Conservation (phyloP, 257 asterid species). For the Ophiorrhiza pumila region DNA sequence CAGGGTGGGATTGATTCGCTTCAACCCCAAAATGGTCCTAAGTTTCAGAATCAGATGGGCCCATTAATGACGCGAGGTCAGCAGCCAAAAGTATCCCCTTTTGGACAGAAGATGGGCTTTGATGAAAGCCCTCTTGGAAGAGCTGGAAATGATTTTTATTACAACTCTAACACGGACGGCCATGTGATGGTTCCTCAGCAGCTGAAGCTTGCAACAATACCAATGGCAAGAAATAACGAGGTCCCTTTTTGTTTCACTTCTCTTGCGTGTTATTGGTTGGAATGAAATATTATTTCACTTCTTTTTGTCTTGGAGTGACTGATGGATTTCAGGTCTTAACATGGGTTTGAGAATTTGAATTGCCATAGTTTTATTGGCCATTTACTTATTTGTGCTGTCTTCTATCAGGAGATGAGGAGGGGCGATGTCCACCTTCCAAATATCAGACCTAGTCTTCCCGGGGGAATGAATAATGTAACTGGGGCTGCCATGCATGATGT, state of each 20-base stretch:
- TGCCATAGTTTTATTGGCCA: background rate
- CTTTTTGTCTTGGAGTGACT: background rate
- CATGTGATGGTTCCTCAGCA: conserved; percentile 45
- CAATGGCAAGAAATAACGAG: conserved; percentile 67
- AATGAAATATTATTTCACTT: background rate
- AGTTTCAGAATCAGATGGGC: conserved; percentile 61
- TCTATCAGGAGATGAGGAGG: conserved; percentile 63
- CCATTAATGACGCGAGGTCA: conserved; percentile 56
- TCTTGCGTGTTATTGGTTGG: background rate
- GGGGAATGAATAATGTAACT: conserved; percentile 43
- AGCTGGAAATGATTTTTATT: conserved; percentile 55
- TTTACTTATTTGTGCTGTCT: conserved; percentile 16
- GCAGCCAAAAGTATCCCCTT: conserved; percentile 49
- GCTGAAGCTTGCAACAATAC: conserved; percentile 87
- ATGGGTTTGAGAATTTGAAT: background rate
- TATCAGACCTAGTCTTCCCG: conserved; percentile 47
- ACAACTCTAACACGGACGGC: conserved; percentile 45
- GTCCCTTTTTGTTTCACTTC: conserved; percentile 27
- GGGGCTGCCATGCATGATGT: conserved; percentile 61
- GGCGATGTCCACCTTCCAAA: conserved; percentile 60
- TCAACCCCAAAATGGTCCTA: conserved; percentile 48
- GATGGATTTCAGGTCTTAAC: background rate
- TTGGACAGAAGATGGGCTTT: conserved; percentile 49
- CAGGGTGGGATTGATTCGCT: conserved; percentile 43
- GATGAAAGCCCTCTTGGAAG: conserved; percentile 66